Evolutionary conservation across 2,329 filamentous ascomycete species (phyloP), one percentile per base, ranked within the genome.

Genomic region (Nannizzia gypsea): DNA sequence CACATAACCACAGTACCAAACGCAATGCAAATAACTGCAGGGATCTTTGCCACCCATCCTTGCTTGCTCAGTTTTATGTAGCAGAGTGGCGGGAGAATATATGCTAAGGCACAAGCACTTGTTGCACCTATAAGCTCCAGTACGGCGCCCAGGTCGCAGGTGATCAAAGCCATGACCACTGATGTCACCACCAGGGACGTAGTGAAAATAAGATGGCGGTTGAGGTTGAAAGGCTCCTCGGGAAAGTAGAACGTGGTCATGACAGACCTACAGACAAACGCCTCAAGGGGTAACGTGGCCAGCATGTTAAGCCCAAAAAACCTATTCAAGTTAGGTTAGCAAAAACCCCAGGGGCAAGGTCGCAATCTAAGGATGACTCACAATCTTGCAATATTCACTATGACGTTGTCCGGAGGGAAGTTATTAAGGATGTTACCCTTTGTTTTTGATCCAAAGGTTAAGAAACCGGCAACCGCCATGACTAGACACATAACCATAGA

Each of bases 301-400:
- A 99, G 84, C 93, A 99, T 99, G 79, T 99, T 99, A 65, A 99
- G 82, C 1, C 93, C 93, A 70, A 99, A 97, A 75, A 90, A 96
- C 57, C 79, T 80, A 63, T 22, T 38, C n/a, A 55, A 24, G 24
- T 15, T 20, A 26, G 42, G 2, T 44, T 42, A 59, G 24, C 46
- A 11, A 50, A 44, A 13, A 13, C 26, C 15, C 44, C 3, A 26
- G 61, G 17, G 42, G 22, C 22, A 50, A 5, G 22, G 15, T 3
- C 13, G 44, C 13, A 17, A n/a, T 36, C n/a, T 13, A 36, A 26
- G 8, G 36, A 24, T 50, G 38, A 66, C 77, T 67, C 72, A 81
- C 77, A 99, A 81, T 58, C 93, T 87, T 22, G 93, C 93, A 61
- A 99, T 81, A 74, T 96, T 97, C 70, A 97, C 90, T 83, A 97